Percentiles rank a stretch among this genome's conserved stretches.
phyloP scores from a whole-genome alignment of 1,139 yeast genomes.

The Yamadazyma friedrichii region DNA sequence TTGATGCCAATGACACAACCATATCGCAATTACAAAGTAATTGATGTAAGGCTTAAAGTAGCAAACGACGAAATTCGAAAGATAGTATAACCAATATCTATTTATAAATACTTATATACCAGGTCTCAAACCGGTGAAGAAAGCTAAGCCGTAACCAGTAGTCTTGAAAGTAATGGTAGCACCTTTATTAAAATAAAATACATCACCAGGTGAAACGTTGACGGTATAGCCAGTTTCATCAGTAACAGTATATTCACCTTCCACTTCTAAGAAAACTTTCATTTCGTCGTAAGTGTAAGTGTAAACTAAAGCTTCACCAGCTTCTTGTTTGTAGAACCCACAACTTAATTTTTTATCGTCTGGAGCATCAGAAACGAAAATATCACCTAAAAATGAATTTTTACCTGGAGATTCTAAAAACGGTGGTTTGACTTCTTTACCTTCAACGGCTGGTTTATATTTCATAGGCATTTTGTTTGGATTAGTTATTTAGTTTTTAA shows the following conservation, averaged over 20 bases:
- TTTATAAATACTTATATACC: constrained; percentile 17
- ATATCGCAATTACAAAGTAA: too few species aligned
- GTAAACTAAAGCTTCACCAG: constrained; percentile 66
- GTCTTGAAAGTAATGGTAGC: constrained; percentile 65
- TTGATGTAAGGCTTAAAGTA: too few species aligned
- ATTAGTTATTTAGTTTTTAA: background rate
- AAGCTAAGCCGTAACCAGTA: constrained; percentile 64
- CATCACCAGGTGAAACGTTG: constrained; percentile 61
- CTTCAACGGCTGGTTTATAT: constrained; percentile 54
- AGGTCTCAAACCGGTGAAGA: constrained; percentile 65
- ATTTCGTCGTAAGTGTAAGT: constrained; percentile 66
- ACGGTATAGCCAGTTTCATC: constrained; percentile 64
- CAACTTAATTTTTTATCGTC: constrained; percentile 57
- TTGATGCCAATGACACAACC: too few species aligned
- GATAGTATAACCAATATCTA: too few species aligned
- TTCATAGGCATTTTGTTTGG: constrained; percentile 53
- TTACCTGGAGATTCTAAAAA: constrained; percentile 55
- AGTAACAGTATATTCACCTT: constrained; percentile 58
- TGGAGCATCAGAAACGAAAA: constrained; percentile 57
- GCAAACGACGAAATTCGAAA: too few species aligned
- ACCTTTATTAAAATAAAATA: constrained; percentile 66
- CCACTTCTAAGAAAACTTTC: constrained; percentile 65
- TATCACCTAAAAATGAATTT: constrained; percentile 68
- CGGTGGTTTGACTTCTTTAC: constrained; percentile 56
- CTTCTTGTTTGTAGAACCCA: constrained; percentile 68